Base-by-base conservation (phyloP, 2,329 filamentous ascomycete species). In the Ascosphaera aggregata region DNA sequence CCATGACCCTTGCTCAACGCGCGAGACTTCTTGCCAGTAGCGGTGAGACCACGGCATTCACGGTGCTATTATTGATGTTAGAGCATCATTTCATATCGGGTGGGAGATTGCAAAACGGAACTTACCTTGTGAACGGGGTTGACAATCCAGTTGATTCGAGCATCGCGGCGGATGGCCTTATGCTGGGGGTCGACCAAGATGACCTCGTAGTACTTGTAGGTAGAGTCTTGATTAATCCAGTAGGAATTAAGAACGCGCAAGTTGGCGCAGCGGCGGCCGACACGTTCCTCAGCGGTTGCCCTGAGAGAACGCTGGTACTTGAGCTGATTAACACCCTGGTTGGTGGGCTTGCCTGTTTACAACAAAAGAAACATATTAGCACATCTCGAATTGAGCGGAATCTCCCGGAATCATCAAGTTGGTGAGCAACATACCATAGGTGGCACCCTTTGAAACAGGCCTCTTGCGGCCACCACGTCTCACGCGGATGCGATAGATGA, bases 221-320 rank as follows among this genome's bases (percentile, higher is more conserved):
- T 98, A 45, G 85, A 94, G 73, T 98, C 89, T 75, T 95, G 84
- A 80, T 98, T 98, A 73, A 98, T 82, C 91, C 91, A 98, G 85
- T 98, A 98, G 48, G 86, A 95, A 80, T 98, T 98, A 60, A 98
- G 80, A 60, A 98, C 89, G 61, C 89, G 84, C 65, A 98, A 69
- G 71, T 98, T 98, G 68, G 85, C 84, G 72, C 85, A 94, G 64
- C 86, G 85, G 66, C 85, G 85, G 60, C 91, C 89, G 62, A 98
- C 86, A 80, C 89, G 89, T 79, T 98, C 89, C 74, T 98, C 91
- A 56, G 91, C 91, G 56, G 89, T 98, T 56, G 86, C 73, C 66
- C 79, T 80, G 63, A 95, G 85, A 52, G 89, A 95, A 64, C 86
- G 82, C 77, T 98, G 91, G 80, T 95, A 98, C 76, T 98, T 98